Conservation (phyloP, 2,329 filamentous ascomycete genomes). For the Colletotrichum sidae region DNA sequence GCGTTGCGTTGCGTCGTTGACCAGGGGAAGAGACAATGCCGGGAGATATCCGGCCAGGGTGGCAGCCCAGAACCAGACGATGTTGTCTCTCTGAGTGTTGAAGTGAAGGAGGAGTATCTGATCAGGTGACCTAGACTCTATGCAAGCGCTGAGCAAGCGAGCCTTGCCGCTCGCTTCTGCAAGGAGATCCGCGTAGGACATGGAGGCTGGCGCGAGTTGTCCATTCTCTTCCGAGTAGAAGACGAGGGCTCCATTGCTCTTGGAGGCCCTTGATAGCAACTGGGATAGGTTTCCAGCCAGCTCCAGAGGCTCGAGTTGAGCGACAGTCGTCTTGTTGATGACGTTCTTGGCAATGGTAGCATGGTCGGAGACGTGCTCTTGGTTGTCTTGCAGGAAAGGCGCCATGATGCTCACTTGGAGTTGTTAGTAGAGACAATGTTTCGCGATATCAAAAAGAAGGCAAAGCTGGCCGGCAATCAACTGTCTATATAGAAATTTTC, state of each 20-base stretch:
- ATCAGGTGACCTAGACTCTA: slow-evolving; percentile 13
- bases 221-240: slow-evolving; percentile 16
- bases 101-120: slow-evolving; percentile 28
- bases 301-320: not conserved
- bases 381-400: no score
- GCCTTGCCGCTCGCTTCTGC: slow-evolving; percentile 18
- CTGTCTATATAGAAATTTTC: no score
- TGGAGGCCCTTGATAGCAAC: slow-evolving; percentile 3
- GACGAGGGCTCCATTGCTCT: not conserved
- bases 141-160: slow-evolving; percentile 1
- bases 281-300: not conserved
- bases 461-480: no score
- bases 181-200: slow-evolving; percentile 18
- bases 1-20: slow-evolving; percentile 25
- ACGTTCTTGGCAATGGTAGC: not conserved
- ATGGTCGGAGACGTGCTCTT: no score
- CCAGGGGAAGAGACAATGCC: slow-evolving; percentile 22
- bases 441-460: no score
- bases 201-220: not conserved
- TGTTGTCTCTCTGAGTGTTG: slow-evolving; percentile 23
- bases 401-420: no score
- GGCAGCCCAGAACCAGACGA: slow-evolving; percentile 34
- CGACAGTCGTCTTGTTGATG: not conserved
- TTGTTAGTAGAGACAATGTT: no score
- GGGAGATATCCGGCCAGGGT: slow-evolving; percentile 19